phyloP scores from a whole-genome alignment of 345 rosid species.

The Geranium rotundifolium region DNA sequence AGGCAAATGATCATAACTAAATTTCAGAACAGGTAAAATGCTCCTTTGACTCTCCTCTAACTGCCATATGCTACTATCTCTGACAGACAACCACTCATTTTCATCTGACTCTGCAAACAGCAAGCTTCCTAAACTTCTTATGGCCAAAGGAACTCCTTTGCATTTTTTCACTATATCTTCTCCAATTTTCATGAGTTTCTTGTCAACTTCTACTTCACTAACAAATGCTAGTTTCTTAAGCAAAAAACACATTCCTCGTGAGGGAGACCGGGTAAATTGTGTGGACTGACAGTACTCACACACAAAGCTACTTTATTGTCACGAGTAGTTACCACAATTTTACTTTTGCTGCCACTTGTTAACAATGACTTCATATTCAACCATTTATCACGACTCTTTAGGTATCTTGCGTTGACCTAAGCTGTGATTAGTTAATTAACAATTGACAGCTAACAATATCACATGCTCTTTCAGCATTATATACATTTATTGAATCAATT shows the following conservation, averaged over 20 bases:
- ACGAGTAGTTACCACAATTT: not conserved
- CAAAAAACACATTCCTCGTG: conserved; percentile 2
- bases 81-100: conserved; percentile 4
- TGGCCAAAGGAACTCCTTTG: conserved; percentile 19
- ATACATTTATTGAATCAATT: too few species aligned
- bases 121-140: conserved; percentile 14
- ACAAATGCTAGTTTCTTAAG: conserved; percentile 9
- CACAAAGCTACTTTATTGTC: not conserved
- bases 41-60: not conserved
- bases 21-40: not conserved
- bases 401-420: too few species aligned
- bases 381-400: not conserved
- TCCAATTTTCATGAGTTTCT: conserved; percentile 9
- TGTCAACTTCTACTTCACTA: not conserved
- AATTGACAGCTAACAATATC: too few species aligned
- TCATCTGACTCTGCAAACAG: conserved; percentile 1
- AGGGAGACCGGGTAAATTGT: not conserved
- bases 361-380: too few species aligned
- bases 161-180: conserved; percentile 11
- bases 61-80: conserved; percentile 11
- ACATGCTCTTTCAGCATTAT: too few species aligned
- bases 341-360: not conserved
- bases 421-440: too few species aligned
- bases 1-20: not conserved
- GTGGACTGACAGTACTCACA: not conserved